Evolutionary conservation across 2,329 filamentous ascomycete species (phyloP), one percentile per base, ranked within the genome.

Genomic region (Fusarium haematococcum): DNA sequence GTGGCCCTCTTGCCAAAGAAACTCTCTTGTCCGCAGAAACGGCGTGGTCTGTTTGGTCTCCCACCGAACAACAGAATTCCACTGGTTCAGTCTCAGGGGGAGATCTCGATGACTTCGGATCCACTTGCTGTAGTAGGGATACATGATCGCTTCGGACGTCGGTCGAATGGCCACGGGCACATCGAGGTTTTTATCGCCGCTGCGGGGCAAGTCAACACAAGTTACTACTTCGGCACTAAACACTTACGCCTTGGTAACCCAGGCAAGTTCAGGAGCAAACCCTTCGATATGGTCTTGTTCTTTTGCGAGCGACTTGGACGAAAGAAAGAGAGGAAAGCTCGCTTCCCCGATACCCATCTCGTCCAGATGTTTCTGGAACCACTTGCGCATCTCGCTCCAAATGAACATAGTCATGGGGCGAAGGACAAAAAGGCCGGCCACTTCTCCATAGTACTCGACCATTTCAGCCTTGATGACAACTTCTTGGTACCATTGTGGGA

Each of bases 231-330:
- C 52, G 5, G 10, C 20, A 3, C 25, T 33, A 6, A 3, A 23
- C 56, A 86, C 90, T 85, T 83, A 92, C 88, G 92, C 94, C 83
- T 94, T 94, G 59, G 94, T 97, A 32, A 97, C 94, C 94, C 94
- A 97, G 66, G 94, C 94, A 76, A 97, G 89, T 83, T 97, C 94
- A 37, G 97, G 95, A 61, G 97, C 97, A 83, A 99, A 99, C 18
- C 97, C 97, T 84, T 98, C 96, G 71, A 99, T 94, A 83, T 99
- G 97, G 80, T 97, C 94, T 89, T 98, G 98, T 85, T 98, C 95
- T 82, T 90, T 90, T 81, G 91, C 89, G 74, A 98, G 86, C 39
- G 97, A 97, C 85, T 97, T 97, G 80, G 94, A 88, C n/a, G 95
- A 97, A 75, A 99, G 91, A 85, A 98, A 99, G 83, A 98, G 93